Evolutionary conservation across 805 yeast genomes (phyloP).

Genomic region (Candida incommunis): DNA sequence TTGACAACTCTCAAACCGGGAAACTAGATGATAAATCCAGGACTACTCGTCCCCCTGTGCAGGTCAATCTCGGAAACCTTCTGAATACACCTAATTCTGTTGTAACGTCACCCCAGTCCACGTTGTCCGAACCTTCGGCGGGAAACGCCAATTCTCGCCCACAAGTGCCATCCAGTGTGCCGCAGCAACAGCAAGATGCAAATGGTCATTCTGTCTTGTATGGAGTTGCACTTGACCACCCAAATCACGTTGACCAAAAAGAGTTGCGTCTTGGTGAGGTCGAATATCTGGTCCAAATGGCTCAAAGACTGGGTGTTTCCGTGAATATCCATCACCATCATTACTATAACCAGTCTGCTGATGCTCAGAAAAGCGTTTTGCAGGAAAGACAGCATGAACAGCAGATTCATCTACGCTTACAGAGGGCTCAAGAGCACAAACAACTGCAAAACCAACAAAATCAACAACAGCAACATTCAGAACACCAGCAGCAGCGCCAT

Average conservation of each 20-base stretch:
- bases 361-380: not conserved
- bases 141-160: no score
- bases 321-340: not conserved
- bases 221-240: not conserved
- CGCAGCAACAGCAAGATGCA: no score
- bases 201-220: not conserved
- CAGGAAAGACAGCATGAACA: not conserved
- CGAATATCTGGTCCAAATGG: not conserved
- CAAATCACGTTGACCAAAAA: not conserved
- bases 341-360: not conserved
- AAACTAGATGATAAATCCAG: no score
- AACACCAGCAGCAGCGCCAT: conserved; percentile 3
- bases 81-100: not conserved
- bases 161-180: no score
- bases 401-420: no score
- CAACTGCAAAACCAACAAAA: not conserved
- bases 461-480: conserved; percentile 11
- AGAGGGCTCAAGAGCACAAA: no score
- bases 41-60: no score
- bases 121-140: no score
- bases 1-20: not conserved
- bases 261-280: not conserved
- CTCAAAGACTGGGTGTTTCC: not conserved
- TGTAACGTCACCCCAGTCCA: not conserved
- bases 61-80: not conserved